Base-by-base conservation (phyloP, 345 rosid species). In the Eucalyptus pauciflora region DNA sequence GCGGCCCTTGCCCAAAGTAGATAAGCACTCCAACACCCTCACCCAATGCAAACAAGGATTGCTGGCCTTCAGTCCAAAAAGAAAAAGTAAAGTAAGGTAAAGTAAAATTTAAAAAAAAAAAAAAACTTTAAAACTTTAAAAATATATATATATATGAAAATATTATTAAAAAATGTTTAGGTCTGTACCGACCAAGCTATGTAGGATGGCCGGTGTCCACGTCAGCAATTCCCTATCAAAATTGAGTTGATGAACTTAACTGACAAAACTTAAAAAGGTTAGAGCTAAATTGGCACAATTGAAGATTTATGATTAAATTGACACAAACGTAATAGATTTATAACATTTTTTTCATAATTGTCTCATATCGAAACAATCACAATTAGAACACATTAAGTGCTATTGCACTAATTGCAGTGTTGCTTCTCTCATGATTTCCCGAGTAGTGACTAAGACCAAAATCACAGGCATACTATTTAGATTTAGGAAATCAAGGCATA, bases 101-200 rank as follows among this genome's bases (percentile, higher is more conserved):
- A 52, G 24, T 52, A 18, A 18, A 52, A 52, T 18, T 17, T 9
- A 46, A 7, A 8, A 56, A 56, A 56, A 56, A 56, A 18, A 22
- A 56, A 4, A 56, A 8, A 4, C 6, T 8, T 8, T 24, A 56
- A 56, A 56, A 56, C 13, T 56, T 24, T 56, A 18, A 3, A 52
- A 52, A 7, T 7, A 33, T 2, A 8, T 22, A 54, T 7, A 56
- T 8, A 56, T 13, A 50, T 56, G 11, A 20, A 56, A 56, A 56
- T 56, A 22, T 56, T 10, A 56, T 56, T 22, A 1, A 56, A 22
- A 56, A 24, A 56, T 22, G 13, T 56, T 24, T 24, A 24, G 12
- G 29, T 56, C 1, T 22, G 0, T 56, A 4, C 12, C 5, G 0
- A 24, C 3, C 2, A 1, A 10, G 29, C 29, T 10, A 56, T 24